These are phyloP conservation scores for Loxodes magnus DNA, from an alignment of 73 alveolate genomes.

Conservation along the genomic window DNA sequence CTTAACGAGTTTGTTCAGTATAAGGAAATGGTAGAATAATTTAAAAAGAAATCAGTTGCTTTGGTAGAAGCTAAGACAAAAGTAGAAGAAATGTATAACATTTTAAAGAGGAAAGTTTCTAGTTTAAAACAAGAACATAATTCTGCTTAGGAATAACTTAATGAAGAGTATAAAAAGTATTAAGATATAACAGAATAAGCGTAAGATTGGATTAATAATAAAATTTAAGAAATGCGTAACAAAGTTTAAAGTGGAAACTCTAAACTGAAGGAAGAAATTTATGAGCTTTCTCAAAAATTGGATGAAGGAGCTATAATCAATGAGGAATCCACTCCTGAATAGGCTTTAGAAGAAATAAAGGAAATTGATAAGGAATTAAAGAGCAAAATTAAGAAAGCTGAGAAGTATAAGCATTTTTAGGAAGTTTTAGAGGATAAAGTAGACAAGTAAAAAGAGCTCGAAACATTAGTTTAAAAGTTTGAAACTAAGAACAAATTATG, in stretches of 20 bases:
- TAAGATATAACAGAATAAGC: neutral
- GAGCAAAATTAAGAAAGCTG: conserved; percentile 22
- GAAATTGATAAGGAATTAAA: conserved; percentile 13
- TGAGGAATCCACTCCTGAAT: neutral
- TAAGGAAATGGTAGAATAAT: neutral
- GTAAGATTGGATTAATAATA: neutral
- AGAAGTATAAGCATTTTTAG: neutral
- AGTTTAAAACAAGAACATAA: neutral
- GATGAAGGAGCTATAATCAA: neutral
- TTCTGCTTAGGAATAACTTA: neutral
- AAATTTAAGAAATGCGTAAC: neutral
- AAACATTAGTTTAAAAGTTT: neutral
- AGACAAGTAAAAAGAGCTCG: neutral
- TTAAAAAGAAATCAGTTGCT: neutral
- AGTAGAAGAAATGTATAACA: conserved; percentile 1
- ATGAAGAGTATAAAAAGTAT: neutral
- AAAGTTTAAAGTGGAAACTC: neutral
- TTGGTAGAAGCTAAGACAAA: neutral
- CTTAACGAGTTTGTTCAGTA: neutral
- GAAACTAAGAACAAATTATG: neutral
- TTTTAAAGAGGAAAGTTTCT: neutral
- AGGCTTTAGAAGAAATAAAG: conserved; percentile 9
- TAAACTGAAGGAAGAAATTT: neutral
- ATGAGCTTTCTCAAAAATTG: neutral
- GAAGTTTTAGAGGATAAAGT: neutral